phyloP scores from a whole-genome alignment of 306 rosid genomes.

The Dicorynia guianensis region DNA sequence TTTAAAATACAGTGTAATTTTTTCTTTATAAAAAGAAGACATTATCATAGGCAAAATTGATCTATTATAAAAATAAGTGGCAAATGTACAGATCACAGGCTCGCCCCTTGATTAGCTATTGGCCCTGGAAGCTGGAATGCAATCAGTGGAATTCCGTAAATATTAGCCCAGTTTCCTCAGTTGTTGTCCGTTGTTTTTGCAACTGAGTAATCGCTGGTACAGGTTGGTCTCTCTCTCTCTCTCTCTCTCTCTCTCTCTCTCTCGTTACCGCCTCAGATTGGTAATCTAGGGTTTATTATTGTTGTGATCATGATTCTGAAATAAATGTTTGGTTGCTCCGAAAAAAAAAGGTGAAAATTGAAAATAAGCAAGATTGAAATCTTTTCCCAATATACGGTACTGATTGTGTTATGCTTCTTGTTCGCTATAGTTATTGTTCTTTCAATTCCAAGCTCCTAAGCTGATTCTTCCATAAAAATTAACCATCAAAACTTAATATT shows the following conservation, averaged over 20 bases:
- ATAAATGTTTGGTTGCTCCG: background rate
- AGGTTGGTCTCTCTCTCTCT: constrained; percentile 18
- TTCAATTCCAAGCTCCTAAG: background rate
- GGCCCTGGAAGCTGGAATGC: background rate
- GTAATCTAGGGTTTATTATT: background rate
- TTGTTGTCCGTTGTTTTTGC: background rate
- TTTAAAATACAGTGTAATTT: no score
- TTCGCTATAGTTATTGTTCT: background rate
- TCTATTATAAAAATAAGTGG: no score
- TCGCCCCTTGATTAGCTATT: background rate
- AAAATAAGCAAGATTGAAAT: no score
- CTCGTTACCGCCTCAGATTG: background rate
- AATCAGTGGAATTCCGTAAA: background rate
- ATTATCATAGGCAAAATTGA: no score
- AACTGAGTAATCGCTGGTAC: constrained; percentile 7
- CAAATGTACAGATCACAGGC: background rate
- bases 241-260: no score
- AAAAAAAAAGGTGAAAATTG: background rate
- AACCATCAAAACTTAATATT: no score
- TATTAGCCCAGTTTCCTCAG: constrained; percentile 12
- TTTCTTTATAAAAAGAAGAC: no score
- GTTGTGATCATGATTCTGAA: background rate
- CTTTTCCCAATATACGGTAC: background rate
- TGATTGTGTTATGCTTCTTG: background rate
- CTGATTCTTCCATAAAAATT: background rate